Conservation (phyloP, 1,139 yeast genomes). For the Kluyveromyces sp. region DNA sequence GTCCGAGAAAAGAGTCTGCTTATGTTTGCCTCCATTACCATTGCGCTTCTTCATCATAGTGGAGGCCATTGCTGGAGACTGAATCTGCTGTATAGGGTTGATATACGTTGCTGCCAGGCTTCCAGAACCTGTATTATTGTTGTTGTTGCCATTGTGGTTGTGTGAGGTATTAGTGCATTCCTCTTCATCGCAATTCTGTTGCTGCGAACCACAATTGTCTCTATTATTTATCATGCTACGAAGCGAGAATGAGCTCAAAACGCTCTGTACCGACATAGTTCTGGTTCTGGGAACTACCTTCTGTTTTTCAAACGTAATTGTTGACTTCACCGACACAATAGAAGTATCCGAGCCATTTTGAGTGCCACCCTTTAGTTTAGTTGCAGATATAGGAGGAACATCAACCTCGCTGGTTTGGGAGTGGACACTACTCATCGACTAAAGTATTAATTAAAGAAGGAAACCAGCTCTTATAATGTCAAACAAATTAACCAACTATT, state of each 20-base stretch:
- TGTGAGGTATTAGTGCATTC: constrained; percentile 2
- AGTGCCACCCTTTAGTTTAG: constrained; percentile 9
- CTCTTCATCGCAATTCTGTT: constrained; percentile 9
- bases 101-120: constrained; percentile 7
- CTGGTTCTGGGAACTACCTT: constrained; percentile 45
- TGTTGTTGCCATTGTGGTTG: constrained; percentile 1
- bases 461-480: neutral
- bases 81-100: constrained; percentile 24
- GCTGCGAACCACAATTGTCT: neutral
- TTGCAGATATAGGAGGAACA: constrained; percentile 12
- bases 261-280: constrained; percentile 57
- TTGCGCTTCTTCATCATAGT: constrained; percentile 15
- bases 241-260: constrained; percentile 53
- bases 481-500: neutral
- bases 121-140: constrained; percentile 2
- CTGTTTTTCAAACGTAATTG: constrained; percentile 41
- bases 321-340: constrained; percentile 16
- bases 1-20: constrained; percentile 3
- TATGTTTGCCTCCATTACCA: neutral
- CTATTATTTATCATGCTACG: constrained; percentile 31
- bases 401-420: constrained; percentile 20
- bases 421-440: constrained; percentile 19
- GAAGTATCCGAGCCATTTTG: constrained; percentile 12
- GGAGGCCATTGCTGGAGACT: constrained; percentile 28
- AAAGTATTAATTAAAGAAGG: neutral